Conservation (phyloP, 208 protist species). For the Kentomonas sorsogonicus region DNA sequence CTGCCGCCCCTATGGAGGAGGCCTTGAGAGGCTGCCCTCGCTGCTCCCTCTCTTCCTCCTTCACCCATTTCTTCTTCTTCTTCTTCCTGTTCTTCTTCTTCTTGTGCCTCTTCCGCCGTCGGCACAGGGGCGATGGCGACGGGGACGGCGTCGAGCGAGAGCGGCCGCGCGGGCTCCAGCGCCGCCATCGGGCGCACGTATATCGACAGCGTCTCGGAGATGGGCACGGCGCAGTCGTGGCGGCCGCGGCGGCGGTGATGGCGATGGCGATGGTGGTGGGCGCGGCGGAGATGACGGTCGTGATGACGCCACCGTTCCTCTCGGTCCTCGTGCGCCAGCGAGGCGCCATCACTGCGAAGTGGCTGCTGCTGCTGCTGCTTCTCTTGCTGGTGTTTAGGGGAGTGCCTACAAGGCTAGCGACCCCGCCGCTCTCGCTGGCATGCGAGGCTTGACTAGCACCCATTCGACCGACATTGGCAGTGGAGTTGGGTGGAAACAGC, state of each 20-base stretch:
- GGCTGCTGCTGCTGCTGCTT: slow-evolving; percentile 12
- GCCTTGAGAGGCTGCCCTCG: neutral
- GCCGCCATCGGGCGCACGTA: slow-evolving; percentile 57
- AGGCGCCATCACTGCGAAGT: neutral
- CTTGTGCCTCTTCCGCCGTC: neutral
- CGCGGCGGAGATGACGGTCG: too few relatives aligned
- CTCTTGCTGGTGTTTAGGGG: too few relatives aligned
- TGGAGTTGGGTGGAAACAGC: too few relatives aligned
- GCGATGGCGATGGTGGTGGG: too few relatives aligned
- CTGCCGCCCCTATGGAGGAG: neutral
- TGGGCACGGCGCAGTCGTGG: slow-evolving; percentile 23
- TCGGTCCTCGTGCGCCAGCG: too few relatives aligned
- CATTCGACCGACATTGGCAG: too few relatives aligned
- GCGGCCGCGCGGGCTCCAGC: slow-evolving; percentile 23
- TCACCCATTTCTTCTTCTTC: neutral
- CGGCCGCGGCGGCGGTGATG: neutral
- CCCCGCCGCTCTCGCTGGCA: too few relatives aligned
- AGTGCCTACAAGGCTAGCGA: too few relatives aligned
- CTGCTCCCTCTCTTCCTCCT: slow-evolving; percentile 1
- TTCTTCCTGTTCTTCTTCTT: neutral
- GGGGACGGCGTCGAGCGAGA: slow-evolving; percentile 53
- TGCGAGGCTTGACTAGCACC: too few relatives aligned
- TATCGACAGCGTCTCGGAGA: slow-evolving; percentile 52
- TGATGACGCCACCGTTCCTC: too few relatives aligned
- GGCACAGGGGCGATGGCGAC: slow-evolving; percentile 33